Conservation (phyloP, 2,329 filamentous ascomycete genomes). For the Colletotrichum noveboracense region DNA sequence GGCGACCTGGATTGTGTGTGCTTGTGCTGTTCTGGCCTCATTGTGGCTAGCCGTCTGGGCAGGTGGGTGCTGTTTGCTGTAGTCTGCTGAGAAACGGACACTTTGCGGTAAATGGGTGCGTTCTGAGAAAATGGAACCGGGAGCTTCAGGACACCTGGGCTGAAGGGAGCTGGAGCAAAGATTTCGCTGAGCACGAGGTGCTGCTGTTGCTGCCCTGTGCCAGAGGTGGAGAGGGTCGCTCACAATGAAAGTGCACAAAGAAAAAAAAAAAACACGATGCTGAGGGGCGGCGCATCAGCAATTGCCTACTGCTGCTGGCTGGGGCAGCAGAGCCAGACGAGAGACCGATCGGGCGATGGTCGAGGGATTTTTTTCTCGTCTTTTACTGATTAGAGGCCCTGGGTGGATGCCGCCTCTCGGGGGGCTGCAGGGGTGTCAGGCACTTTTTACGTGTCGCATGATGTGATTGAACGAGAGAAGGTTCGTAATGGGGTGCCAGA, state of each 20-base stretch:
- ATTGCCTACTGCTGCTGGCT: not conserved
- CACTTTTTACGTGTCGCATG: constrained; percentile 15
- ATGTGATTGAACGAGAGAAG: constrained; percentile 18
- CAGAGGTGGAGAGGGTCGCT: not conserved
- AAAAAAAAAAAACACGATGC: not conserved
- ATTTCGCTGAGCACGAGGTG: not conserved
- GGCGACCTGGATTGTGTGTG: not conserved
- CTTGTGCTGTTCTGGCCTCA: not conserved
- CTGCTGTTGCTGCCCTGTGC: not conserved
- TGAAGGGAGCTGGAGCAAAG: not conserved
- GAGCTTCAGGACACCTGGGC: not conserved
- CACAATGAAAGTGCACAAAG: not conserved
- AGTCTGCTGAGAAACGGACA: not conserved
- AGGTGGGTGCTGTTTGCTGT: not conserved
- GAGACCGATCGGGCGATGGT: constrained; percentile 11
- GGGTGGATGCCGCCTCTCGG: constrained; percentile 15
- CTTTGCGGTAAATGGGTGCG: not conserved
- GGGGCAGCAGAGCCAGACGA: not conserved
- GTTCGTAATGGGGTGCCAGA: not conserved
- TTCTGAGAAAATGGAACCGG: not conserved
- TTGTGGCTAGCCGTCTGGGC: not conserved
- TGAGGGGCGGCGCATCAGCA: not conserved
- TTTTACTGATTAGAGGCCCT: constrained; percentile 17
- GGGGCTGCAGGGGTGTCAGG: constrained; percentile 14
- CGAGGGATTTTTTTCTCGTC: not conserved